A percentile compares a stretch with the other conserved stretches of the same genome.
These are phyloP conservation scores for Posidonia oceanica DNA, from an alignment of 116 monocot species.

Conservation along the genomic window DNA sequence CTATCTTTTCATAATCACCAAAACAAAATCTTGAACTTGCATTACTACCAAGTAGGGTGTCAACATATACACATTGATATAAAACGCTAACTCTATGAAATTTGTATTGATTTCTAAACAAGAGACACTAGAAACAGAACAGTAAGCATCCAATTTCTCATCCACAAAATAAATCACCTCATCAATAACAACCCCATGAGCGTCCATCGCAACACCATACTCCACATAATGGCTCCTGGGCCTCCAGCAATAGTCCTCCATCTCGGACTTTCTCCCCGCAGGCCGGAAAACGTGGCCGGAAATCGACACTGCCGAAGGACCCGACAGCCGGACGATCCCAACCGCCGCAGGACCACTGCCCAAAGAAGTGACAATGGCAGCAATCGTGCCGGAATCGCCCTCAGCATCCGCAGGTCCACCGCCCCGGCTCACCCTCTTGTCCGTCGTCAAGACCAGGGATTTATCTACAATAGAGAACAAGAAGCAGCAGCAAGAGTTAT, in stretches of 20 bases:
- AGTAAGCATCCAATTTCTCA: not conserved
- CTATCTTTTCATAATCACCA: too few species aligned
- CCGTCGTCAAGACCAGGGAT: slow-evolving; percentile 37
- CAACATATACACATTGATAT: too few species aligned
- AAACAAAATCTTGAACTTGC: too few species aligned
- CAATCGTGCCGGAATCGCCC: slow-evolving; percentile 42
- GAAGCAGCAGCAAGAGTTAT: not conserved
- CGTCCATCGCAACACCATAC: slow-evolving; percentile 60
- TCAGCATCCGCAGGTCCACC: not conserved
- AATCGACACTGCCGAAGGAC: slow-evolving; percentile 40
- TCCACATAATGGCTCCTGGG: slow-evolving; percentile 80
- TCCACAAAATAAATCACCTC: slow-evolving; percentile 32
- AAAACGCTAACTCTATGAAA: not conserved
- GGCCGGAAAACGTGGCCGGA: slow-evolving; percentile 60
- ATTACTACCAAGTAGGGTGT: too few species aligned
- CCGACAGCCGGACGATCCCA: slow-evolving; percentile 78
- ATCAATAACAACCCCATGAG: slow-evolving; percentile 54
- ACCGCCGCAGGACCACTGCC: slow-evolving; percentile 76
- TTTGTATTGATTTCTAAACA: not conserved
- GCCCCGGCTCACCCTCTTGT: slow-evolving; percentile 25
- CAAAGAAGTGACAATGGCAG: slow-evolving; percentile 77
- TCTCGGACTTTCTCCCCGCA: slow-evolving; percentile 16
- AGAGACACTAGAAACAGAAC: not conserved
- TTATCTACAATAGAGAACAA: slow-evolving; percentile 15
- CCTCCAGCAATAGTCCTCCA: slow-evolving; percentile 26